These are phyloP conservation scores for Lanzia echinophila DNA, from an alignment of 2,329 filamentous ascomycete species.

Conservation along the genomic window DNA sequence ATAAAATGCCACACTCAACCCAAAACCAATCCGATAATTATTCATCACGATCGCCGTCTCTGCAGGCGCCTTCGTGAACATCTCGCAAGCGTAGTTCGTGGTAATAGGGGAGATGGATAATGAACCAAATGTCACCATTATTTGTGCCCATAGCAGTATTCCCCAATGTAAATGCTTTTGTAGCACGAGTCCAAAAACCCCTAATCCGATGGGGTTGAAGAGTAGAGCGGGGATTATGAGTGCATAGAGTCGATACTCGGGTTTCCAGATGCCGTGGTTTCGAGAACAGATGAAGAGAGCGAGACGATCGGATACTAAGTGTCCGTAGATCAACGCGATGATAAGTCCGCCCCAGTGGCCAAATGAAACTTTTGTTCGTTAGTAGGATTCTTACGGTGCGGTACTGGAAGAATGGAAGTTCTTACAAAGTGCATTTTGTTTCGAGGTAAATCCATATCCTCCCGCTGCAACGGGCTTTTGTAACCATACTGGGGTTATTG, in stretches of 20 bases:
- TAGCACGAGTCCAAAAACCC: conserved; percentile 35
- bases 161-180: conserved; percentile 36
- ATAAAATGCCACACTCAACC: conserved; percentile 35
- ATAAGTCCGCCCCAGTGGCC: conserved; percentile 36
- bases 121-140: conserved; percentile 34
- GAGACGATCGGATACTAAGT: conserved; percentile 35
- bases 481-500: conserved; percentile 29
- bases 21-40: conserved; percentile 32
- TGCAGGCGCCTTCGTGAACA: conserved; percentile 32
- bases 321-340: conserved; percentile 32
- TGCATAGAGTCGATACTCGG: conserved; percentile 34
- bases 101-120: conserved; percentile 13
- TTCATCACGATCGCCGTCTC: conserved; percentile 33
- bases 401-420: too few species aligned
- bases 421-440: conserved; percentile 32
- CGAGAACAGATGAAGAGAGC: conserved; percentile 26
- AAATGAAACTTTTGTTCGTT: conserved; percentile 31
- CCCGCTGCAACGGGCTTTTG: conserved; percentile 32
- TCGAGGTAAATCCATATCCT: conserved; percentile 38
- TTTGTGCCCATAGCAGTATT: conserved; percentile 35
- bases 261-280: conserved; percentile 29
- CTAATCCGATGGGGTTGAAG: conserved; percentile 31
- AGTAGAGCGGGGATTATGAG: conserved; percentile 29
- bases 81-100: conserved; percentile 24
- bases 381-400: too few species aligned